These are phyloP conservation scores for Rhododendron vialii DNA, from an alignment of 148 eudicot genomes.

Conservation along the genomic window DNA sequence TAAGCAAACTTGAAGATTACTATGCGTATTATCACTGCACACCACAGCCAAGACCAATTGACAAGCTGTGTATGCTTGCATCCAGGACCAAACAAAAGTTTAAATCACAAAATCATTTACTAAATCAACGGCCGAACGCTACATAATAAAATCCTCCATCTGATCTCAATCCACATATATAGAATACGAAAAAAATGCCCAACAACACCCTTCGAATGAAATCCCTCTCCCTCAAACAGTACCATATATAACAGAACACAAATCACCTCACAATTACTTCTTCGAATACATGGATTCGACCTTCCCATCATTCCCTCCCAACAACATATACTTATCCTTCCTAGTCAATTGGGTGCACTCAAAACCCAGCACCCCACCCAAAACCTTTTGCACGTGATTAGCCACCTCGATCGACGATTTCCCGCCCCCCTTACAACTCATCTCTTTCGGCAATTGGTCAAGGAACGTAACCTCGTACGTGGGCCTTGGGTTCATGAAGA, in stretches of 20 bases:
- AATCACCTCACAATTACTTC: neutral
- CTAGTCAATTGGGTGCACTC: constrained; percentile 92
- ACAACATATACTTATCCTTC: constrained; percentile 90
- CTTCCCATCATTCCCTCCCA: constrained; percentile 96
- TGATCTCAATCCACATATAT: neutral
- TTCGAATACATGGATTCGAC: constrained; percentile 79
- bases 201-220: neutral
- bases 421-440: constrained; percentile 64
- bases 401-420: constrained; percentile 89
- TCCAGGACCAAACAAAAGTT: neutral
- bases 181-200: neutral
- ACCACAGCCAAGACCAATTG: neutral
- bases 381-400: constrained; percentile 83
- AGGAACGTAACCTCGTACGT: constrained; percentile 85
- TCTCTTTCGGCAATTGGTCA: constrained; percentile 63
- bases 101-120: neutral
- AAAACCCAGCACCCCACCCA: constrained; percentile 80
- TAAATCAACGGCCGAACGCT: neutral
- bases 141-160: neutral
- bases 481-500: constrained; percentile 97
- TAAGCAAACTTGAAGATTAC: neutral
- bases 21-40: neutral
- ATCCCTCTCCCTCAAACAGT: neutral
- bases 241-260: neutral
- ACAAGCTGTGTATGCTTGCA: neutral